A percentile compares a stretch with the other conserved stretches of the same genome.
These are phyloP conservation scores for Metarhizium rileyi DNA, from an alignment of 2,329 filamentous ascomycete genomes.

Conservation along the genomic window DNA sequence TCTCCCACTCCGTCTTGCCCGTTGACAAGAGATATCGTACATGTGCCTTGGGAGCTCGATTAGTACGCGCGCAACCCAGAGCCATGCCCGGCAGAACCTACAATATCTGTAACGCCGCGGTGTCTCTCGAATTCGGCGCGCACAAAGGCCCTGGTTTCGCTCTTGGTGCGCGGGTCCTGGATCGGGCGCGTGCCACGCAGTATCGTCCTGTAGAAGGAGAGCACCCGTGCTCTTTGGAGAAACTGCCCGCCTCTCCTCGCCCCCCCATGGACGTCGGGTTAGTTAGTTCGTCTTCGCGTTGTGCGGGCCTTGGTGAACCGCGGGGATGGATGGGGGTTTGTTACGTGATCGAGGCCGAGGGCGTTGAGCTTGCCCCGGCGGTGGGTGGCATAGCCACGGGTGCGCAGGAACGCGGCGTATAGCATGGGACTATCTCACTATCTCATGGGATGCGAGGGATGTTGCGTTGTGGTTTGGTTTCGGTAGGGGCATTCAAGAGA, in stretches of 20 bases:
- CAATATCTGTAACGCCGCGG: constrained; percentile 44
- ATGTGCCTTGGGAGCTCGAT: constrained; percentile 38
- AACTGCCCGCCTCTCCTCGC: constrained; percentile 35
- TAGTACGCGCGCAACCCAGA: neutral
- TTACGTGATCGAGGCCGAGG: constrained; percentile 50
- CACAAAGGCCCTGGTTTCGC: constrained; percentile 47
- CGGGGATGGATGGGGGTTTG: neutral
- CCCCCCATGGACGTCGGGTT: too few species aligned
- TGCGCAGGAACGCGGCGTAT: constrained; percentile 15
- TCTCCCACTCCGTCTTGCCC: constrained; percentile 57
- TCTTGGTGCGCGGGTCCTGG: constrained; percentile 36
- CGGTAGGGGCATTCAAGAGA: neutral
- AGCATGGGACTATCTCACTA: constrained; percentile 14
- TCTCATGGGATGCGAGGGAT: neutral
- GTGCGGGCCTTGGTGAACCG: neutral
- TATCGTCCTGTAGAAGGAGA: constrained; percentile 49
- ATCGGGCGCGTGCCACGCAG: constrained; percentile 46
- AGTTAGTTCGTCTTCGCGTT: neutral
- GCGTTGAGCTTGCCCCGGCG: constrained; percentile 20
- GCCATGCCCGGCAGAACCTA: constrained; percentile 22
- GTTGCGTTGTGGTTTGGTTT: neutral
- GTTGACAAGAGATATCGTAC: constrained; percentile 55
- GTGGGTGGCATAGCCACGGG: constrained; percentile 26
- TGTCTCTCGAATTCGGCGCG: constrained; percentile 53
- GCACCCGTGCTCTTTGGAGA: constrained; percentile 43